Percentiles rank a stretch among this genome's conserved stretches.
These are phyloP conservation scores for Leishmania gerbilli DNA, from an alignment of 208 protist genomes.

Conservation along the genomic window DNA sequence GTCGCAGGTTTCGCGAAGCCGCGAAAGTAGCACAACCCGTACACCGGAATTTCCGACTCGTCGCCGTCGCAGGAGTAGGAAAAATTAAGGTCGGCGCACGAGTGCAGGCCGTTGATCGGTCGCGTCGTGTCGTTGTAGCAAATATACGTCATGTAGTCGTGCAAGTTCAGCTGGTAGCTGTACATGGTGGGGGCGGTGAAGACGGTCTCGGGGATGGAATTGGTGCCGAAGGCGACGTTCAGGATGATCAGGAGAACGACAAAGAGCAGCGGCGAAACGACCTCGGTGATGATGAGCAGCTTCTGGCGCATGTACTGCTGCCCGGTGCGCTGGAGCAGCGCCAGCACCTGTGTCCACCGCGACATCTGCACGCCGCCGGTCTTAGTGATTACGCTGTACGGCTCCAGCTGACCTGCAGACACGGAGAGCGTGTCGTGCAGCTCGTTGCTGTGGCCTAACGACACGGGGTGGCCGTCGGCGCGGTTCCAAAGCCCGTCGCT, in stretches of 20 bases:
- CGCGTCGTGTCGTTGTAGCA: constrained; percentile 32
- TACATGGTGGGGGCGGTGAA: constrained; percentile 1
- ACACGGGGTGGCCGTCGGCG: neutral
- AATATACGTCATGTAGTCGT: constrained; percentile 29
- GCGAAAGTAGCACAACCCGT: constrained; percentile 37
- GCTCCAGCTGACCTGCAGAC: constrained; percentile 12
- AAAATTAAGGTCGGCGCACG: constrained; percentile 16
- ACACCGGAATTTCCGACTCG: constrained; percentile 43
- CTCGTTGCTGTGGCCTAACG: neutral
- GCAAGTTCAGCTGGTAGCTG: constrained; percentile 18
- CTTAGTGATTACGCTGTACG: constrained; percentile 29
- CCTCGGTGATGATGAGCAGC: constrained; percentile 33
- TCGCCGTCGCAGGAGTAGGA: constrained; percentile 26
- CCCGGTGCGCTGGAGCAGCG: constrained; percentile 40
- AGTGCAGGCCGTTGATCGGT: constrained; percentile 30
- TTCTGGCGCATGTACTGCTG: constrained; percentile 39
- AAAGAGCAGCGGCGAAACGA: constrained; percentile 55
- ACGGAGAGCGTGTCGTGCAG: neutral
- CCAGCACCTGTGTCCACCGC: constrained; percentile 30
- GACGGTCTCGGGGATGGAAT: constrained; percentile 11
- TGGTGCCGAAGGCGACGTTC: constrained; percentile 36
- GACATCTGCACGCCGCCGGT: constrained; percentile 9
- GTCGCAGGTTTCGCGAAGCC: neutral
- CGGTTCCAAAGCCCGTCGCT: neutral
- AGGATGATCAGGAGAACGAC: constrained; percentile 47